Percentiles rank a stretch among this genome's conserved stretches.
These are phyloP conservation scores for Cetraspora pellucida DNA, from an alignment of 192 early-diverging fungal genomes.

Conservation along the genomic window DNA sequence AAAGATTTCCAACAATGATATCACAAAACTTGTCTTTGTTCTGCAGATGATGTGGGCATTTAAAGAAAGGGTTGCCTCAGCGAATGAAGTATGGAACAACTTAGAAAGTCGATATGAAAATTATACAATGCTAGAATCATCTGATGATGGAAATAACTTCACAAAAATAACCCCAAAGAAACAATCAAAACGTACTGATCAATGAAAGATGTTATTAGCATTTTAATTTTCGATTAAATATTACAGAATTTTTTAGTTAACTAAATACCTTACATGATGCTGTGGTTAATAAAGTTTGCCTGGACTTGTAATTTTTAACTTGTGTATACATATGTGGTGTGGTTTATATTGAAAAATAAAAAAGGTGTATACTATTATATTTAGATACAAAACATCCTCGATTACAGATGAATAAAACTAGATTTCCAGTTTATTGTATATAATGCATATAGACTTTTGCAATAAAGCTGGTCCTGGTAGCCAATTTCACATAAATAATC, in stretches of 20 bases:
- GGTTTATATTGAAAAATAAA: neutral
- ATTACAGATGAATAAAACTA: constrained; percentile 10
- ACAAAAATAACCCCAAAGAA: constrained; percentile 13
- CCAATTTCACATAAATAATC: too few relatives aligned
- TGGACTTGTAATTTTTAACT: neutral
- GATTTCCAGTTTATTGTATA: neutral
- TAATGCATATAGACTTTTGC: neutral
- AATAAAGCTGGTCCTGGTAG: neutral
- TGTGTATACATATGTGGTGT: too few relatives aligned
- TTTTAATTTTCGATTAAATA: too few relatives aligned
- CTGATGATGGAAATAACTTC: constrained; percentile 2
- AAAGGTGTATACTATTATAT: constrained; percentile 17
- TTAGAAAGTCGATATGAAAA: constrained; percentile 25
- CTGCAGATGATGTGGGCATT: constrained; percentile 10
- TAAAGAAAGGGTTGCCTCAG: neutral
- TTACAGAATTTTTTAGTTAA: too few relatives aligned
- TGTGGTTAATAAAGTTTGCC: too few relatives aligned
- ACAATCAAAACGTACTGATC: neutral
- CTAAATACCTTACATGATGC: too few relatives aligned
- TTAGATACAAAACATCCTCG: constrained; percentile 17
- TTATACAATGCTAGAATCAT: neutral
- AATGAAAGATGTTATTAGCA: too few relatives aligned
- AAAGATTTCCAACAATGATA: neutral
- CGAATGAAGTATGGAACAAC: constrained; percentile 13
- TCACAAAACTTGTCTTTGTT: constrained; percentile 13